A percentile compares a stretch with the other conserved stretches of the same genome.
These are phyloP conservation scores for Themeda triandra DNA, from an alignment of 176 grass and related monocot species.

Conservation along the genomic window DNA sequence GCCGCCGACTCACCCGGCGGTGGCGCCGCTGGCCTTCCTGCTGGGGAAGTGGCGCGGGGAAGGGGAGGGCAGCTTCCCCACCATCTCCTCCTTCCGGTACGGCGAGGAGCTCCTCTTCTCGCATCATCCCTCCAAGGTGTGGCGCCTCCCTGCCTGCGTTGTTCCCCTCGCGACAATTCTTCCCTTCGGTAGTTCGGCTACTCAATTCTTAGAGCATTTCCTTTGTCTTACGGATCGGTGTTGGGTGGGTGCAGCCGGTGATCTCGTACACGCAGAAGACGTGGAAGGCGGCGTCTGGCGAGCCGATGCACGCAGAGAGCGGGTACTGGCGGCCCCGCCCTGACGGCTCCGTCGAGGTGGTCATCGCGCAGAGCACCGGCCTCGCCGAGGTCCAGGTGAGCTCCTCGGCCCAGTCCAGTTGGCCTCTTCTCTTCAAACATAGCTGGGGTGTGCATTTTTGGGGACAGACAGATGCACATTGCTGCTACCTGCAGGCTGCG, in stretches of 20 bases:
- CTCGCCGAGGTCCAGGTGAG: slow-evolving; percentile 78
- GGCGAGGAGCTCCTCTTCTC: slow-evolving; percentile 91
- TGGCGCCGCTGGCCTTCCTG: slow-evolving; percentile 61
- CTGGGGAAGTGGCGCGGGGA: slow-evolving; percentile 78
- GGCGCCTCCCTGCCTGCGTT: background rate
- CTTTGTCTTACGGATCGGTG: background rate
- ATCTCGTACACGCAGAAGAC: slow-evolving; percentile 89
- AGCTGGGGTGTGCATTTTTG: background rate
- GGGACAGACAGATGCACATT: background rate
- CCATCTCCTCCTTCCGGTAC: slow-evolving; percentile 84
- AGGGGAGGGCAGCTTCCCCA: slow-evolving; percentile 76
- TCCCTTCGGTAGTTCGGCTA: background rate
- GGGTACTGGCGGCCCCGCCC: slow-evolving; percentile 81
- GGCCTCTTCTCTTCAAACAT: background rate
- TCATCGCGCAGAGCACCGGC: slow-evolving; percentile 85
- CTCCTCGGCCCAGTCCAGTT: background rate
- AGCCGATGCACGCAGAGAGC: slow-evolving; percentile 91
- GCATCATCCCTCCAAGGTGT: slow-evolving; percentile 83
- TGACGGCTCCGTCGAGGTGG: slow-evolving; percentile 72
- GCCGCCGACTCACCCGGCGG: slow-evolving; percentile 54
- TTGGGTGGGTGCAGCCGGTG: slow-evolving; percentile 52
- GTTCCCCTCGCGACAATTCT: background rate
- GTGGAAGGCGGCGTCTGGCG: slow-evolving; percentile 68
- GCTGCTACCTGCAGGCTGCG: background rate
- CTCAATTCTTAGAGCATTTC: background rate